phyloP scores from a whole-genome alignment of 2,329 filamentous ascomycete species.

The Cadophora luteo-olivacea region DNA sequence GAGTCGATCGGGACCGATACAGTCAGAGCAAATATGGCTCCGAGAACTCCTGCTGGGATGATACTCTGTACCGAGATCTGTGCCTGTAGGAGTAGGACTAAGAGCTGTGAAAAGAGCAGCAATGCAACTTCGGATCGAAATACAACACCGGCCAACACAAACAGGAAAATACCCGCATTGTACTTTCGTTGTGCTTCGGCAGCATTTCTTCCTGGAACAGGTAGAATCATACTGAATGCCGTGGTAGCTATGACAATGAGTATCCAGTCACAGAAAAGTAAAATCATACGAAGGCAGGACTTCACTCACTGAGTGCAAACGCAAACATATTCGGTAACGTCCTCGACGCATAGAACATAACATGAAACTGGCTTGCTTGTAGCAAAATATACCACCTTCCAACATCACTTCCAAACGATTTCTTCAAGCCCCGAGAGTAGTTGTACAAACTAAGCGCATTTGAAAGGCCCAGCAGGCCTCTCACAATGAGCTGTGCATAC shows the following conservation, averaged over 20 bases:
- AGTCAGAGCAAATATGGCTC: conserved; percentile 69
- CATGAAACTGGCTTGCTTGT: conserved; percentile 86
- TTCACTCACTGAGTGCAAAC: conserved; percentile 75
- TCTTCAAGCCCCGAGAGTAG: conserved; percentile 68
- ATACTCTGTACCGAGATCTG: conserved; percentile 63
- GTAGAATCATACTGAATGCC: conserved; percentile 55
- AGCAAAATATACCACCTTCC: conserved; percentile 82
- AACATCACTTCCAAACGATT: conserved; percentile 70
- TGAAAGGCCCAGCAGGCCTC: conserved; percentile 77
- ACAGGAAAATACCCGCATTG: conserved; percentile 72
- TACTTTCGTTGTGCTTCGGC: conserved; percentile 49
- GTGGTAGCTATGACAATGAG: conserved; percentile 62
- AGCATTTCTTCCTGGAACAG: conserved; percentile 50
- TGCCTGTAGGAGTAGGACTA: conserved; percentile 65
- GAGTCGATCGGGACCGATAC: conserved; percentile 82
- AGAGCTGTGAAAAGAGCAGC: conserved; percentile 71
- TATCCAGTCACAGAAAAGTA: no score
- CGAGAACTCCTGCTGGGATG: conserved; percentile 68
- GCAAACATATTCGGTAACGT: conserved; percentile 97
- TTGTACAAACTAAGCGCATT: conserved; percentile 74
- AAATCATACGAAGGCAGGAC: no score
- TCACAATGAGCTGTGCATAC: conserved; percentile 67
- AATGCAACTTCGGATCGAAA: conserved; percentile 92
- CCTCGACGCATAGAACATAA: conserved; percentile 90
- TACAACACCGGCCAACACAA: conserved; percentile 81